Evolutionary conservation across 2,329 filamentous ascomycete genomes (phyloP), one percentile per base, ranked within the genome.

Genomic region (Botrytis porri): DNA sequence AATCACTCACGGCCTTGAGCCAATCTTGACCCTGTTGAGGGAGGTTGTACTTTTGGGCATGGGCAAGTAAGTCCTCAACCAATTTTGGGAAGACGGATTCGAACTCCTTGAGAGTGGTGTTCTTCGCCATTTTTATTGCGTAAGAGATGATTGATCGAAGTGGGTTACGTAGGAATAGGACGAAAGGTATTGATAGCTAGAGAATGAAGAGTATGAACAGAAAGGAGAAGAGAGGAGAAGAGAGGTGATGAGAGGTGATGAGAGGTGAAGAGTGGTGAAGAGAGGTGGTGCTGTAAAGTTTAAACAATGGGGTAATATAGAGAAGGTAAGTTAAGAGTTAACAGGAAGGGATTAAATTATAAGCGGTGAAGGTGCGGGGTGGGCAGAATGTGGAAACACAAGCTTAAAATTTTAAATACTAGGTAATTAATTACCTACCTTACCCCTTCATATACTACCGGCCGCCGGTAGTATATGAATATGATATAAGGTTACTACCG

Each of bases 11-110:
- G 71, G 75, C 75, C 83, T 93, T 90, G 84, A 94, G 95, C 95
- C 95, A 98, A 79, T 93, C 88, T 74, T 95, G 84, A 75, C 94
- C 92, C 83, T 92, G 88, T 78, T 92, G 83, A 71, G 96, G 95
- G 43, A 98, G 86, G 75, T 95, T 94, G 86, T 97, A 97, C 79
- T 89, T 86, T 82, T 90, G 88, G 78, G 92, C 92, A 84, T 96
- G 90, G 76, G 89, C 90, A 78, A 95, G 87, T 73, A 99, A 86
- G 80, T 94, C 93, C 82, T 93, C 88, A 80, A 95, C 90, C 77
- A 99, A 89, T 83, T 91, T 91, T 72, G 94, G 93, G 85, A 95
- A 98, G 82, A 98, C 88, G 63, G 90, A 86, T 87, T 98, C 94
- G 82, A 99, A 99, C 80, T 97, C 91, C 80, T 92, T 86, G 74